Conservation (phyloP, 1,284 basidiomycete species). For the Neonothopanus nambi region DNA sequence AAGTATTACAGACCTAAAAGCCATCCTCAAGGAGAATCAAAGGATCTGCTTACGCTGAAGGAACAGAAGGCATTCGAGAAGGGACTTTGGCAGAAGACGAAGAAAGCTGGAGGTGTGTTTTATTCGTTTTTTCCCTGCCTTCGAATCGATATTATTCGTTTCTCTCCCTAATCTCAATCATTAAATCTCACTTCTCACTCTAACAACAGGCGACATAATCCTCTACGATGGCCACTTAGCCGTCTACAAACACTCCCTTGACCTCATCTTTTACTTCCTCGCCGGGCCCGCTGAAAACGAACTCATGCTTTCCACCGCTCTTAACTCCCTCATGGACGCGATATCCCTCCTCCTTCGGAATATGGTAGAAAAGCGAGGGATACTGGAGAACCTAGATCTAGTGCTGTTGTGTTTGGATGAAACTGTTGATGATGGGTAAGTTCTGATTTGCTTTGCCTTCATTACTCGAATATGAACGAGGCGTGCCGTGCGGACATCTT, state of each 20-base stretch:
- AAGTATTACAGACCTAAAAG: constrained; percentile 91
- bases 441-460: constrained; percentile 21
- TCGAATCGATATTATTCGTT: neutral
- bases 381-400: constrained; percentile 94
- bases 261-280: constrained; percentile 95
- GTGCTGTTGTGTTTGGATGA: constrained; percentile 95
- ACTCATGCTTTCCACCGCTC: constrained; percentile 88
- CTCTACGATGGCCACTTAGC: constrained; percentile 91
- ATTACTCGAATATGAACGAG: neutral
- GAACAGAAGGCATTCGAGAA: constrained; percentile 97
- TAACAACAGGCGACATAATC: constrained; percentile 83
- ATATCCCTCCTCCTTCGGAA: constrained; percentile 85
- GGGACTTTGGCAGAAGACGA: constrained; percentile 93
- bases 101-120: constrained; percentile 83
- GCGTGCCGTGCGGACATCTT: neutral
- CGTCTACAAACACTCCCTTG: constrained; percentile 91
- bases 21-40: constrained; percentile 59
- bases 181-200: neutral
- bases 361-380: constrained; percentile 93
- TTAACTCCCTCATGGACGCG: constrained; percentile 87
- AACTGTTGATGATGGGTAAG: constrained; percentile 96
- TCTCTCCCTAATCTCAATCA: neutral
- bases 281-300: constrained; percentile 92
- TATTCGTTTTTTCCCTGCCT: neutral
- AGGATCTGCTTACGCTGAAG: constrained; percentile 75